Base-by-base conservation (phyloP, 805 yeast genomes). In the Blastobotrys terrestris region DNA sequence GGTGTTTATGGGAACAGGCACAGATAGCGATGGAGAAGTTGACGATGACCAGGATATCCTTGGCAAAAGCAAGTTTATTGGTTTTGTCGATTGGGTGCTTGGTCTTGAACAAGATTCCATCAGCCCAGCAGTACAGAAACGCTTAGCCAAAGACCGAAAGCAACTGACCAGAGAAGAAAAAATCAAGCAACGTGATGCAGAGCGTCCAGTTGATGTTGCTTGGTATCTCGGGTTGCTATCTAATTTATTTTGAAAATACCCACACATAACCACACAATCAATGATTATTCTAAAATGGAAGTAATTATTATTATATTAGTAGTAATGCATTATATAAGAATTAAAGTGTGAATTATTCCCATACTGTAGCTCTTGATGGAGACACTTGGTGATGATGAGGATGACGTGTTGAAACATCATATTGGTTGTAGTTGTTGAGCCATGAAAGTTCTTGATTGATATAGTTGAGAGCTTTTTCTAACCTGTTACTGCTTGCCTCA, bases 401-500 rank as follows among this genome's bases (percentile, higher is more conserved):
- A n/a, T n/a, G n/a, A 26, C 11, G 35, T 11, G 35, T 26, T 6
- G 35, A 26, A 5, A 16, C 19, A 16, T 40, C 19, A 6, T n/a
- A 35, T 15, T 46, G 31, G 41, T 39, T 16, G 26, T 31, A 46
- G 46, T 31, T 15, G 35, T 44, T 44, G 16, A 67, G 41, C 69
- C 68, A 64, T 26, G 57, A 56, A 39, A 74, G 59, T 58, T 76
- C 78, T 16, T 69, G 67, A 44, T 66, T 67, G 31, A 79, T 66
- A 55, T 68, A 72, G 11, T 77, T 80, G 16, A 77, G 64, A 13
- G 77, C 79, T 13, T 66, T 54, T n/a, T 59, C 60, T 56, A 81
- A 72, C 53, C 74, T 71, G 16, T 75, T 76, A 1, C 82, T 68
- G 6, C 61, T 44, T 3, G 40, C 53, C 44, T 72, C 74, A 61